phyloP scores from a whole-genome alignment of 2,329 filamentous ascomycete species.

The Penicillium sp. region DNA sequence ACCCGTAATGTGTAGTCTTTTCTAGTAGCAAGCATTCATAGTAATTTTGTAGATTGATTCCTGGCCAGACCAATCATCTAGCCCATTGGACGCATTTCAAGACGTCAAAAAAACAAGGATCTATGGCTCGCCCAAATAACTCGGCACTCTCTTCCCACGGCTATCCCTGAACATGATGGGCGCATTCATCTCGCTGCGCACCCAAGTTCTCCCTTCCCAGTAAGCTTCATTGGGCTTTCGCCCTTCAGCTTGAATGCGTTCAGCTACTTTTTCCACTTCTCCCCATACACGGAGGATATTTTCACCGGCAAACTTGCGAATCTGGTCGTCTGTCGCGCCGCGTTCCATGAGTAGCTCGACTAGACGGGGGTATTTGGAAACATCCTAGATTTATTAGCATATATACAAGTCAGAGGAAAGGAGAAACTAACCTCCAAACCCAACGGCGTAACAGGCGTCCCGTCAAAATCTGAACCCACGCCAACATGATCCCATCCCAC shows the following conservation, averaged over 20 bases:
- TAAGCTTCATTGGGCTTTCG: conserved; percentile 19
- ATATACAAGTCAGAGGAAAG: not conserved
- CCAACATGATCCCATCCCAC: conserved; percentile 16
- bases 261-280: conserved; percentile 18
- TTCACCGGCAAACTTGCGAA: conserved; percentile 33
- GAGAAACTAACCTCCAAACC: conserved; percentile 10
- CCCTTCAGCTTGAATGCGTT: conserved; percentile 16
- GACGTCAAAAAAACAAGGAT: not conserved
- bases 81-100: not conserved
- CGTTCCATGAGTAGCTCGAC: conserved; percentile 27
- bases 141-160: conserved; percentile 8
- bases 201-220: conserved; percentile 10
- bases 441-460: conserved; percentile 10
- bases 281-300: conserved; percentile 32
- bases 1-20: no score
- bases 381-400: conserved; percentile 15
- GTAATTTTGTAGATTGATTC: no score
- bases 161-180: conserved; percentile 12
- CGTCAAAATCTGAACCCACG: conserved; percentile 15
- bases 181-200: conserved; percentile 9
- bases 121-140: conserved; percentile 5
- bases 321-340: conserved; percentile 37
- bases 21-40: no score
- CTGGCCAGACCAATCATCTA: no score
- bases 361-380: conserved; percentile 21